A percentile compares a stretch with the other conserved stretches of the same genome.
phyloP scores from a whole-genome alignment of 164 flowering plant genomes.

The Stephania cephalantha region DNA sequence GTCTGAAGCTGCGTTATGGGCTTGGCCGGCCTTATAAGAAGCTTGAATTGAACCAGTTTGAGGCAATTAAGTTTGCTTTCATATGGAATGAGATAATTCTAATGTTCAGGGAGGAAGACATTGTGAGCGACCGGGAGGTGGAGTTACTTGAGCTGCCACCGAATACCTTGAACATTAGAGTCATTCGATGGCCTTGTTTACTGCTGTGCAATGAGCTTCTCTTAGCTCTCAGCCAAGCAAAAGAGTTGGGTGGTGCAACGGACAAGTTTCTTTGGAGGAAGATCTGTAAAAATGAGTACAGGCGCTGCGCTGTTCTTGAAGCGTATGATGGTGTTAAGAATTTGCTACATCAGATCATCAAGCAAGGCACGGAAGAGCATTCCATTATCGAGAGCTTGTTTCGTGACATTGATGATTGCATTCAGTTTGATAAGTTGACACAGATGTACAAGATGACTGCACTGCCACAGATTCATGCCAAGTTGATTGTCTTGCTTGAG shows the following conservation, averaged over 20 bases:
- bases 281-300: conserved; percentile 72
- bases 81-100: conserved; percentile 83
- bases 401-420: conserved; percentile 42
- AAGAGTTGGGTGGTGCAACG: conserved; percentile 40
- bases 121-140: conserved; percentile 66
- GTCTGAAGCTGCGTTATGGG: conserved; percentile 78
- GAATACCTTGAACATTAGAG: conserved; percentile 75
- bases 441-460: conserved; percentile 31
- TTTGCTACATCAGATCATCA: conserved; percentile 51
- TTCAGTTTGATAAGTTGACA: conserved; percentile 50
- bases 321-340: conserved; percentile 70
- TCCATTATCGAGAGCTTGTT: conserved; percentile 50
- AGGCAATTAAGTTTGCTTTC: conserved; percentile 68
- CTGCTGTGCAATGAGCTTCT: conserved; percentile 85
- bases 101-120: conserved; percentile 78
- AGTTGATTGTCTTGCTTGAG: conserved; percentile 51
- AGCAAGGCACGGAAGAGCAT: conserved; percentile 50
- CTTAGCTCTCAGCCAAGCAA: conserved; percentile 78
- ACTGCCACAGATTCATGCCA: conserved; percentile 50
- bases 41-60: conserved; percentile 73
- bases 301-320: conserved; percentile 82
- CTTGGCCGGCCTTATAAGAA: conserved; percentile 68
- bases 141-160: conserved; percentile 79
- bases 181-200: conserved; percentile 93
- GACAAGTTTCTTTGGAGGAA: conserved; percentile 63